A percentile compares a stretch with the other conserved stretches of the same genome.
Conservation (phyloP, 129 eudicot genomes). For the Escallonia herrerae region DNA sequence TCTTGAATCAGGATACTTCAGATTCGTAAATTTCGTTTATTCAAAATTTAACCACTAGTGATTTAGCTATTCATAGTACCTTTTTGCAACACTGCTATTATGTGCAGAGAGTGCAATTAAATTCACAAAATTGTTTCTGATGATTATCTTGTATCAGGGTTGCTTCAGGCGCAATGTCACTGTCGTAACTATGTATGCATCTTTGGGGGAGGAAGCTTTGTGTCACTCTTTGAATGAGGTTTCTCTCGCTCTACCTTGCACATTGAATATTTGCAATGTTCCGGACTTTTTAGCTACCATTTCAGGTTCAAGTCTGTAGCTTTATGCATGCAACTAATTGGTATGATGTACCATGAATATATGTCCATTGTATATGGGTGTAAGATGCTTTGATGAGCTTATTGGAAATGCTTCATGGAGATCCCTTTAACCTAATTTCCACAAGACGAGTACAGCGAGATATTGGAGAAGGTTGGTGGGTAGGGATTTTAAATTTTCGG, state of each 20-base stretch:
- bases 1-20: background rate
- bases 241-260: conserved; percentile 5
- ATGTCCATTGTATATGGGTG: too few species aligned
- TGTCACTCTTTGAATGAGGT: conserved; percentile 94
- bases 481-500: too few species aligned
- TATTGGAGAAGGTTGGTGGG: too few species aligned
- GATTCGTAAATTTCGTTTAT: background rate
- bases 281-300: background rate
- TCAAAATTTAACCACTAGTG: too few species aligned
- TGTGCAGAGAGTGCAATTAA: background rate
- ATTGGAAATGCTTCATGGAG: too few species aligned
- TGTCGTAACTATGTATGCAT: conserved; percentile 94
- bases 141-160: conserved; percentile 44
- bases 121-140: background rate
- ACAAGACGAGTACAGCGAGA: too few species aligned
- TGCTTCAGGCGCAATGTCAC: conserved; percentile 93
- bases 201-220: conserved; percentile 92
- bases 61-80: too few species aligned
- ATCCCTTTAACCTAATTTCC: too few species aligned
- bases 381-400: too few species aligned
- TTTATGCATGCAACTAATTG: background rate
- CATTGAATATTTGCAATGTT: background rate
- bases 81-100: background rate
- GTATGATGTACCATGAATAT: background rate
- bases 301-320: background rate